Base-by-base conservation (phyloP, 768 basidiomycete species). In the Auricularia cornea region DNA sequence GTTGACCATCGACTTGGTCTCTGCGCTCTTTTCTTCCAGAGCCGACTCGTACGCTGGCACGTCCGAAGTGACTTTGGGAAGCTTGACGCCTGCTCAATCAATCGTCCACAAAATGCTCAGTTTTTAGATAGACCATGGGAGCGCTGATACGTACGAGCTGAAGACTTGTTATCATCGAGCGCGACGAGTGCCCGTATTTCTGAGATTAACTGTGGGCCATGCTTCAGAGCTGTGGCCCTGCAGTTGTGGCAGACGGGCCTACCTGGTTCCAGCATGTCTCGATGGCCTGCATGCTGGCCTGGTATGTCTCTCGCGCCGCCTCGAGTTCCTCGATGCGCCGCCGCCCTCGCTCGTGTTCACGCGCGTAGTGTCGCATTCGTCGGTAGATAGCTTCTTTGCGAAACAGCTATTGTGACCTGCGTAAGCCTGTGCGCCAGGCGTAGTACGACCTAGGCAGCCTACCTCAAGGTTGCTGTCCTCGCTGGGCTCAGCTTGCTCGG, bases 331-430 rank as follows among this genome's bases (percentile, higher is more conserved):
- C 79, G 60, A 90, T 83, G 62, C 82, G 82, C 68, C 75, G 72
- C 70, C 83, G 80, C 65, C 82, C 83, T 52, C 88, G 83, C 66
- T 87, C 84, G 73, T 86, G 78, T 77, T 91, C 86, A 65, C 89
- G 83, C 62, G 85, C 84, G 73, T 93, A 92, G 69, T 92, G 84
- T 69, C 80, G 85, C 90, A 94, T 92, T 64, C 89, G 80, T 44
- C 92, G 82, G 73, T 85, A 93, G 59, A 94, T 86, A 51, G 92
- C 92, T 68, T 91, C 90, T 73, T 94, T 93, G 65, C 89, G 84
- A 73, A 91, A 93, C n/a, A 82, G 77, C 91, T 93, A 48, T 66
- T 66, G 68, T 38, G 16, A 38, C 35, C 16, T 10, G 10, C 35
- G 35, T 38, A 14, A 38, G 35, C 35, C 35, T 38, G 10, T 38